Percentiles rank a stretch among this genome's conserved stretches.
Evolutionary conservation across 805 yeast species (phyloP).

Genomic region (Kockiozyma suomiensis): DNA sequence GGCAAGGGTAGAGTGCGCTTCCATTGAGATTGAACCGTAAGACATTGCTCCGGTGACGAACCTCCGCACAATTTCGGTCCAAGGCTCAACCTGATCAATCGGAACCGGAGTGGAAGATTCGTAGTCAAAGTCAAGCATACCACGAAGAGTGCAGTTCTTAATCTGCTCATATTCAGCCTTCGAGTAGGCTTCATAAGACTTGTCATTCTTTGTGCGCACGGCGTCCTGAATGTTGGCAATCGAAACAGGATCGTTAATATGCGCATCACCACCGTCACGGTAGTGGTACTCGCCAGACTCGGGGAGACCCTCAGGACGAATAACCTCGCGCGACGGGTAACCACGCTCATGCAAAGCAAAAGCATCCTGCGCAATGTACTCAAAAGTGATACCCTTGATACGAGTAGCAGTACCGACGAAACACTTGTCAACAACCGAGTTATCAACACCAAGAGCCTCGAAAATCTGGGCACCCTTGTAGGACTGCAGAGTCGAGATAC

Average conservation of each 20-base stretch:
- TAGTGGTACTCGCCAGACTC: conserved; percentile 98
- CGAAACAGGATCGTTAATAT: conserved; percentile 91
- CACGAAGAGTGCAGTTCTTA: conserved; percentile 90
- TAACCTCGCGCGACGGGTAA: conserved; percentile 73
- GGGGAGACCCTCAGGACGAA: conserved; percentile 74
- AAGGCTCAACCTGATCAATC: conserved; percentile 96
- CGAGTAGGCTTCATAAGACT: conserved; percentile 86
- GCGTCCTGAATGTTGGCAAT: conserved; percentile 96
- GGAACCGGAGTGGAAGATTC: conserved; percentile 75
- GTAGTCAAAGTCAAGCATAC: conserved; percentile 87
- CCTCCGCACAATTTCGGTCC: conserved; percentile 98
- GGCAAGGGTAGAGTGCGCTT: conserved; percentile 95
- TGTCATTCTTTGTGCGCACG: conserved; percentile 94
- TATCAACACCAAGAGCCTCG: conserved; percentile 94
- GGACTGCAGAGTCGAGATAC: conserved; percentile 96
- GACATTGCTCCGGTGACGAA: conserved; percentile 99
- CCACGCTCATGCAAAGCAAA: conserved; percentile 92
- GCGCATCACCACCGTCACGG: conserved; percentile 98
- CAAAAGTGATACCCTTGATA: conserved; percentile 93
- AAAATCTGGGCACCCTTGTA: conserved; percentile 99
- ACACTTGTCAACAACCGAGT: conserved; percentile 91
- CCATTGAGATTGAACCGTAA: conserved; percentile 98
- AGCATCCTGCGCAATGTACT: conserved; percentile 95
- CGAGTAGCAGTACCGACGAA: conserved; percentile 97
- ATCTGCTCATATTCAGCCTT: conserved; percentile 90